Conservation (phyloP, 441 rosid species). For the Mallotus repandus region DNA sequence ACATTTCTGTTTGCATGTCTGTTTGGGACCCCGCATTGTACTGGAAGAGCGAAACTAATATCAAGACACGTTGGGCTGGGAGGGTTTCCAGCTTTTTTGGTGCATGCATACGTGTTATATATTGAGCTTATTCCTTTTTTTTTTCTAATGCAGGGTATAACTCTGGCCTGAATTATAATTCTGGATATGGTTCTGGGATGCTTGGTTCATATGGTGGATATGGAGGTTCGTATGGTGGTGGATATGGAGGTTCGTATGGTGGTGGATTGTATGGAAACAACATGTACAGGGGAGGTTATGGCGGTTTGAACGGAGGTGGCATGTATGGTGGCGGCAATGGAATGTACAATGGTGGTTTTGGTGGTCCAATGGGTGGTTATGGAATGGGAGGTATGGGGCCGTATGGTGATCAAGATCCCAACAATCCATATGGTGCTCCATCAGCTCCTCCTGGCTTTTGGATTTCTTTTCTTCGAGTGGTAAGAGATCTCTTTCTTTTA, state of each 20-base stretch:
- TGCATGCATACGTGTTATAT: not conserved
- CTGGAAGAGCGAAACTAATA: too few relatives aligned
- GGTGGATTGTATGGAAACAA: slow-evolving; percentile 66
- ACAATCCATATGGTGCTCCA: slow-evolving; percentile 79
- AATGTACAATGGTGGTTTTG: slow-evolving; percentile 57
- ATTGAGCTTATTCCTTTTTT: slow-evolving; percentile 12
- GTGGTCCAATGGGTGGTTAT: slow-evolving; percentile 55
- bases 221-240: slow-evolving; percentile 70
- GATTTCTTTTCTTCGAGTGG: slow-evolving; percentile 94
- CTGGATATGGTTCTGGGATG: slow-evolving; percentile 70
- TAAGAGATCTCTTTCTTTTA: slow-evolving; percentile 26
- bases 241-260: slow-evolving; percentile 64
- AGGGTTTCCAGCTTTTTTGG: not conserved
- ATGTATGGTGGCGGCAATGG: slow-evolving; percentile 66
- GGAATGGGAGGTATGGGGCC: slow-evolving; percentile 60
- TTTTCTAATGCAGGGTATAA: slow-evolving; percentile 53
- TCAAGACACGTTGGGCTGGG: not conserved
- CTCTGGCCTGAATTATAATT: slow-evolving; percentile 55
- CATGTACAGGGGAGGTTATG: slow-evolving; percentile 82
- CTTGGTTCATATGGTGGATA: slow-evolving; percentile 63
- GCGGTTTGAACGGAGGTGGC: slow-evolving; percentile 63
- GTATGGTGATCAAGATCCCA: slow-evolving; percentile 87
- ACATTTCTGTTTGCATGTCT: not conserved
- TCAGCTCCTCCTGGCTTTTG: slow-evolving; percentile 95
- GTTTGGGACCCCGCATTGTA: too few relatives aligned